Conservation (phyloP, 2,329 filamentous ascomycete genomes). For the Tolypocladium album region DNA sequence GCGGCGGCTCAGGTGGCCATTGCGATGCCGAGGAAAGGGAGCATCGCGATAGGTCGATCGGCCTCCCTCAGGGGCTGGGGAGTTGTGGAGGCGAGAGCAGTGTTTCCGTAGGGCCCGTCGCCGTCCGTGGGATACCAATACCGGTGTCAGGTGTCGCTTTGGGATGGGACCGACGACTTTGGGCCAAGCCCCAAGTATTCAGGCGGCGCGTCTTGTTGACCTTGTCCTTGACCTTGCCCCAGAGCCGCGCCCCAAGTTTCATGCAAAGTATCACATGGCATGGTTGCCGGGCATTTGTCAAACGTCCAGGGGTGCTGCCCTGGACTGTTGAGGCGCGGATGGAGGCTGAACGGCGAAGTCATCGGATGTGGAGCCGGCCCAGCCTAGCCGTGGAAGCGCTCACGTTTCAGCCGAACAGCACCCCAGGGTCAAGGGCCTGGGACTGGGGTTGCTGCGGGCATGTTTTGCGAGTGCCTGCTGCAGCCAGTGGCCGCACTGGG, state of each 20-base stretch:
- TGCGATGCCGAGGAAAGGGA: constrained; percentile 1
- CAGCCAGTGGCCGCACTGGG: background rate
- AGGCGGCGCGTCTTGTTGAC: background rate
- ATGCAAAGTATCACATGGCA: constrained; percentile 2
- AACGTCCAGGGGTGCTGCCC: background rate
- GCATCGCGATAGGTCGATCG: constrained; percentile 1
- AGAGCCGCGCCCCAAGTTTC: constrained; percentile 4
- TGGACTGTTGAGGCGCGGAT: background rate
- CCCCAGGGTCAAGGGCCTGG: background rate
- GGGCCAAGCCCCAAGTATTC: background rate
- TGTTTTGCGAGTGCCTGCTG: background rate
- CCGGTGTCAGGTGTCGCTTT: background rate
- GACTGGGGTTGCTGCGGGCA: background rate
- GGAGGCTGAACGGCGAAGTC: background rate
- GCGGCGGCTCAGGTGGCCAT: background rate
- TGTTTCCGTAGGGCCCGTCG: background rate
- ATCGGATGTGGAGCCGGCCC: background rate
- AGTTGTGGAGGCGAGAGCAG: background rate
- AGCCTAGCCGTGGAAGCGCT: background rate
- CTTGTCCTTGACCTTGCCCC: background rate
- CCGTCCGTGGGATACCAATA: background rate
- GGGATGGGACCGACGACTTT: background rate
- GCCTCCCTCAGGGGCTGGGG: background rate
- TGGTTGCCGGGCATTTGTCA: constrained; percentile 4
- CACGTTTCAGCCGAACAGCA: background rate